Percentiles rank a stretch among this genome's conserved stretches.
These are phyloP conservation scores for Mycena citricolor DNA, from an alignment of 1,284 basidiomycete genomes.

Conservation along the genomic window DNA sequence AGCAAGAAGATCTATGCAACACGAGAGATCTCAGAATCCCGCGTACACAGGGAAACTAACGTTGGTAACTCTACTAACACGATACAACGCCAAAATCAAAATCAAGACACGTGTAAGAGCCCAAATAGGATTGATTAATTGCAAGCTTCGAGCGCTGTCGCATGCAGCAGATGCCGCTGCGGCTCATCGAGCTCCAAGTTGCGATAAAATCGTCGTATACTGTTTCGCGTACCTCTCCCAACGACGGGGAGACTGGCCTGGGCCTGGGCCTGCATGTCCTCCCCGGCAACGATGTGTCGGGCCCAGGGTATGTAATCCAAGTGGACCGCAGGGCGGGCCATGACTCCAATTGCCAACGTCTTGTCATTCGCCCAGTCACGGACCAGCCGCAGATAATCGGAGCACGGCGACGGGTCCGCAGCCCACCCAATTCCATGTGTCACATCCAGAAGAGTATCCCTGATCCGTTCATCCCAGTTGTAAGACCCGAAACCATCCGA, in stretches of 20 bases:
- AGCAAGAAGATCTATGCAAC: no score
- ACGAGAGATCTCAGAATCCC: no score
- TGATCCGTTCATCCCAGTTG: slow-evolving; percentile 19
- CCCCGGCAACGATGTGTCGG: slow-evolving; percentile 63
- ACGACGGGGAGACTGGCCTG: no score
- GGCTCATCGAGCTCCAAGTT: slow-evolving; percentile 41
- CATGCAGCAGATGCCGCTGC: slow-evolving; percentile 34
- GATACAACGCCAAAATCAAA: no score
- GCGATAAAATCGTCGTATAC: slow-evolving; percentile 45
- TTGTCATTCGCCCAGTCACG: slow-evolving; percentile 15
- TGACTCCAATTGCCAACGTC: slow-evolving; percentile 15
- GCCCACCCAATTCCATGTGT: slow-evolving; percentile 24
- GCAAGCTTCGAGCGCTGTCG: slow-evolving; percentile 29
- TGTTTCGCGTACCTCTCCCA: slow-evolving; percentile 58
- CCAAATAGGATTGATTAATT: slow-evolving; percentile 17
- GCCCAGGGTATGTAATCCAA: slow-evolving; percentile 76
- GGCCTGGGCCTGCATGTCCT: slow-evolving; percentile 61
- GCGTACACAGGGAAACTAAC: no score
- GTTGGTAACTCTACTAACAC: no score
- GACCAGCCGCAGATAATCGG: slow-evolving; percentile 15
- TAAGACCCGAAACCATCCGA: slow-evolving; percentile 16
- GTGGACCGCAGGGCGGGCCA: slow-evolving; percentile 43
- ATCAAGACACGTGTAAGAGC: no score
- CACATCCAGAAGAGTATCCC: slow-evolving; percentile 15
- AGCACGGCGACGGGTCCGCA: not conserved